These are phyloP conservation scores for Lipomyces kockii DNA, from an alignment of 805 yeast species.

Conservation along the genomic window DNA sequence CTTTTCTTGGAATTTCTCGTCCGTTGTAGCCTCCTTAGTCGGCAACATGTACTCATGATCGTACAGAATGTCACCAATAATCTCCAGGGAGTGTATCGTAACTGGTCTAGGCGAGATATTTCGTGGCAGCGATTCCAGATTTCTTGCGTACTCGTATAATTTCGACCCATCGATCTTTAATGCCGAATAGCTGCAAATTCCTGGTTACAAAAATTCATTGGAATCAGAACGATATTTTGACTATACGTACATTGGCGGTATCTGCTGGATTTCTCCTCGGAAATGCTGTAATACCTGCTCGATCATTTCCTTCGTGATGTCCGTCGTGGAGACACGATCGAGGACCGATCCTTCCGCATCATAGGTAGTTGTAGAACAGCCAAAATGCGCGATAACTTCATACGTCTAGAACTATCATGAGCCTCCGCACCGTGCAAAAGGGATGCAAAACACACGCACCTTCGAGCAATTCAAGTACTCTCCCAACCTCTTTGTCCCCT, in stretches of 20 bases:
- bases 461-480: slow-evolving; percentile 75
- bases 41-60: slow-evolving; percentile 60
- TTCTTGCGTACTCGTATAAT: slow-evolving; percentile 90
- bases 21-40: slow-evolving; percentile 43
- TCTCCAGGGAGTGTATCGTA: slow-evolving; percentile 57
- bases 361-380: slow-evolving; percentile 90
- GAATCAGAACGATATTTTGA: neutral
- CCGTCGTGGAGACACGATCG: slow-evolving; percentile 59
- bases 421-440: neutral
- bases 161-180: slow-evolving; percentile 93
- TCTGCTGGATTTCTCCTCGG: slow-evolving; percentile 79
- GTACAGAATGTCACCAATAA: slow-evolving; percentile 57
- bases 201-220: neutral
- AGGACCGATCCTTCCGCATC: slow-evolving; percentile 87
- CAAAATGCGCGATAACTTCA: slow-evolving; percentile 82
- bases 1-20: slow-evolving; percentile 47
- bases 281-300: slow-evolving; percentile 62
- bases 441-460: slow-evolving; percentile 42
- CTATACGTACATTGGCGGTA: slow-evolving; percentile 76
- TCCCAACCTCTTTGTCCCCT: slow-evolving; percentile 82
- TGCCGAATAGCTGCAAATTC: slow-evolving; percentile 61
- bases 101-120: slow-evolving; percentile 80
- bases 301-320: slow-evolving; percentile 60
- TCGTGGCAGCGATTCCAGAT: slow-evolving; percentile 81
- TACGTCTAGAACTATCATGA: slow-evolving; percentile 48